These are phyloP conservation scores for Trichosanthes truncata DNA, from an alignment of 306 rosid genomes.

Conservation along the genomic window DNA sequence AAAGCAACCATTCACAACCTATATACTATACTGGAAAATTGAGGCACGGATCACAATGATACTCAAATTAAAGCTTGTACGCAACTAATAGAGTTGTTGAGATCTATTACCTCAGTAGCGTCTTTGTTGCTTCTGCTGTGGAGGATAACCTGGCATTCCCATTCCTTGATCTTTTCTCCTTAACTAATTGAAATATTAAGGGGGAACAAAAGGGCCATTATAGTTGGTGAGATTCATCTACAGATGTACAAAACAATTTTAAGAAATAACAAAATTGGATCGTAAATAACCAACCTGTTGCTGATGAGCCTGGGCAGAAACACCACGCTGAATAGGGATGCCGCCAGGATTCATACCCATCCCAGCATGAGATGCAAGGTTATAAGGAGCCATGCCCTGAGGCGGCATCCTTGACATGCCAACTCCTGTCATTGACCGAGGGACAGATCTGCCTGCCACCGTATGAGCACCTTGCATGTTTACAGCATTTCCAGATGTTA, in stretches of 20 bases:
- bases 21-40: neutral
- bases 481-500: conserved; percentile 61
- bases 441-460: conserved; percentile 44
- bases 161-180: conserved; percentile 54
- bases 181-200: conserved; percentile 29
- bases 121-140: conserved; percentile 50
- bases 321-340: conserved; percentile 86
- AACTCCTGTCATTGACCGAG: conserved; percentile 52
- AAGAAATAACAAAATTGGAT: neutral
- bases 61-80: neutral
- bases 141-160: conserved; percentile 56
- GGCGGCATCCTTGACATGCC: conserved; percentile 79
- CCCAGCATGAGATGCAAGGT: conserved; percentile 73
- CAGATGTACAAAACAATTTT: neutral
- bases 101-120: conserved; percentile 40
- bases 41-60: neutral
- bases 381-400: conserved; percentile 64
- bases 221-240: neutral
- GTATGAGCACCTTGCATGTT: conserved; percentile 52
- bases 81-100: neutral
- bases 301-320: conserved; percentile 62
- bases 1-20: neutral
- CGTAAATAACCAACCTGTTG: conserved; percentile 45
- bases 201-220: neutral
- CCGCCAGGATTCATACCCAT: conserved; percentile 86